Base-by-base conservation (phyloP, 495 filamentous ascomycete species). In the Podospora conica region DNA sequence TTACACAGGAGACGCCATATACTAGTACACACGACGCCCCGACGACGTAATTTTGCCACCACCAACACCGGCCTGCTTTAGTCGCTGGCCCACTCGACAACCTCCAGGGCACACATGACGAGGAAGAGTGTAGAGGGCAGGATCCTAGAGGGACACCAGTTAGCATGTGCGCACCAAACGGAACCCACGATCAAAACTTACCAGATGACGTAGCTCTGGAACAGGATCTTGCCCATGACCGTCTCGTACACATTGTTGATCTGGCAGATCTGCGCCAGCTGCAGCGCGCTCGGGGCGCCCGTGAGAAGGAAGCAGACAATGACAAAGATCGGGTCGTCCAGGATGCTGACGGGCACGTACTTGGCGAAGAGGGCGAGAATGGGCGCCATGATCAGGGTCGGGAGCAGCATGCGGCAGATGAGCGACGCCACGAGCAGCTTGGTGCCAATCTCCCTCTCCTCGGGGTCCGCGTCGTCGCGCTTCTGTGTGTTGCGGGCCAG, bases 131-230 rank as follows among this genome's bases (percentile, higher is more conserved):
- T 98, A 12, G 92, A 97, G 6, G 95, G 95, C 22, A 98, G 85
- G 66, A 98, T 98, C 90, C 90, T 92, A 64, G 53, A n/a, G 60
- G 12, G 9, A 57, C 24, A 23, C 4, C 20, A 65, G 66, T 73
- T 68, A 83, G 75, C 60, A 59, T 24, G 24, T 12, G 18, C 65
- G 69, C 71, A 80, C 70, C 33, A 58, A 4, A 1, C 3, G 11
- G 8, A 21, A 9, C 12, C 10, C 21, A 28, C 12, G 55, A 21
- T 21, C 11, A 58, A 65, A 53, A 83, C 87, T 78, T 83, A 93
- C 90, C 92, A 96, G 66, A 96, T 87, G 61, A 98, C 95, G 71
- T 98, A 98, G 79, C 94, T 97, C 83, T 97, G 93, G 84, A 98
- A 96, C 21, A 98, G 78, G 56, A 98, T 81, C 74, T 87, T 92